Percentiles rank a stretch among this genome's conserved stretches.
These are phyloP conservation scores for Chaetomidium leptoderma DNA, from an alignment of 495 filamentous ascomycete species.

Conservation along the genomic window DNA sequence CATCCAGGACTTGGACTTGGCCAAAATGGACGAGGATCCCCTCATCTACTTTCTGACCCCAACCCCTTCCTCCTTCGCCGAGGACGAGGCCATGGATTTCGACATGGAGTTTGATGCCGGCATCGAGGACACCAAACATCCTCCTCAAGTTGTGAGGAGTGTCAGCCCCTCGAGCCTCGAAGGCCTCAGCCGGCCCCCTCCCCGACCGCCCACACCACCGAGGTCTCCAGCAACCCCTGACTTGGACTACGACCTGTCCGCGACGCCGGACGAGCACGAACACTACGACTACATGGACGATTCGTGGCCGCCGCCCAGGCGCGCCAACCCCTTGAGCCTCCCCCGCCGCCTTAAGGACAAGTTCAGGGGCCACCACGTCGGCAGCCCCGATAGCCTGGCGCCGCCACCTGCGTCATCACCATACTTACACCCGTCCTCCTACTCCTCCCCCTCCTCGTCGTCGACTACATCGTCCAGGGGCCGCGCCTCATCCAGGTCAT, in stretches of 20 bases:
- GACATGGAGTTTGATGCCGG: slow-evolving; percentile 50
- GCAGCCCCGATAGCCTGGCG: not conserved
- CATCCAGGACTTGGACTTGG: slow-evolving; percentile 37
- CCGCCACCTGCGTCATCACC: no score
- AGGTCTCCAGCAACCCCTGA: slow-evolving; percentile 34
- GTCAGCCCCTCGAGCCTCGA: slow-evolving; percentile 47
- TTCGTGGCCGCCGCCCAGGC: slow-evolving; percentile 6
- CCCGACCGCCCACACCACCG: slow-evolving; percentile 34
- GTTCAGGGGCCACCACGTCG: not conserved
- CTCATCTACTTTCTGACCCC: slow-evolving; percentile 51
- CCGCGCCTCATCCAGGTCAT: slow-evolving; percentile 3
- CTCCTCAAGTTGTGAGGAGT: slow-evolving; percentile 38
- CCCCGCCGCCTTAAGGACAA: slow-evolving; percentile 28
- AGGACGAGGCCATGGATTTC: slow-evolving; percentile 43
- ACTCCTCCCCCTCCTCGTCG: slow-evolving; percentile 2
- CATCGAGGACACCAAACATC: slow-evolving; percentile 46
- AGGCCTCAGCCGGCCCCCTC: slow-evolving; percentile 40
- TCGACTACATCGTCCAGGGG: slow-evolving; percentile 14
- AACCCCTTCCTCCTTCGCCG: slow-evolving; percentile 31
- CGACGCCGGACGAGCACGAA: slow-evolving; percentile 33
- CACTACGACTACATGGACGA: slow-evolving; percentile 38
- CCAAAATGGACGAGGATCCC: slow-evolving; percentile 42
- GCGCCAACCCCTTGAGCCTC: slow-evolving; percentile 20
- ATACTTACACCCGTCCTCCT: no score
- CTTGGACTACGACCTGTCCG: slow-evolving; percentile 24